Evolutionary conservation across 371 early-diverging fungal species (phyloP), one percentile per base, ranked within the genome.

Genomic region (Mucor indicus): DNA sequence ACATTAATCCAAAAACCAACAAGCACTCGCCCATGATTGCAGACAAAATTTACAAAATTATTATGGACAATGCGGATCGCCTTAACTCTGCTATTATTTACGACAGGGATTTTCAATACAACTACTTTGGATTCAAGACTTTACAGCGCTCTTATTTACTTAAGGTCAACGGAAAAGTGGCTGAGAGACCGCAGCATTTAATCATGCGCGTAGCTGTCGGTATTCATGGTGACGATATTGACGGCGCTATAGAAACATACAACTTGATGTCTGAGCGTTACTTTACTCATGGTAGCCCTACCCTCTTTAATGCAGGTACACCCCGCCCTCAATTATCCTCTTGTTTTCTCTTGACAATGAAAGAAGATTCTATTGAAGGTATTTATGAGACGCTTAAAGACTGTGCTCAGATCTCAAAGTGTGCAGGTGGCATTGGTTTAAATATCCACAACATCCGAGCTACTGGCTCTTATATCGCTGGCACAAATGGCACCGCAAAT

Each of bases 41-140:
- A 0, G 72, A 88, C 16, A 62, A 77, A 31, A 79, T 86, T 6
- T 81, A 86, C 55, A 57, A 81, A 1, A 33, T 80, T 24, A 73
- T 93, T 40, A 53, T 68, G 64, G 69, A 72, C 35, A 64, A 97
- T 68, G 80, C 80, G 16, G 93, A 92, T 22, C 65, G 63, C 17
- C 74, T 95, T 36, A 85, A 98, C 71, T 75, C 81, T n/a, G 90
- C 92, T 48, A 88, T 98, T 52, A 88, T 89, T 62, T 93, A 96
- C 62, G 87, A 92, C 50, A 87, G 95, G 52, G 98, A 98, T 70
- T 95, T 86, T 70, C 81, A 82, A 52, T 92, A 95, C 76, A 91
- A 90, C 72, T 98, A 84, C 75, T 98, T 97, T 83, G 97, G 96
- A n/a, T 90, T 96, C 80, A 93, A 93, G 77, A 96, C 97, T 1